These are phyloP conservation scores for Dactylellina drechsleri DNA, from an alignment of 2,329 filamentous ascomycete species.

Conservation along the genomic window DNA sequence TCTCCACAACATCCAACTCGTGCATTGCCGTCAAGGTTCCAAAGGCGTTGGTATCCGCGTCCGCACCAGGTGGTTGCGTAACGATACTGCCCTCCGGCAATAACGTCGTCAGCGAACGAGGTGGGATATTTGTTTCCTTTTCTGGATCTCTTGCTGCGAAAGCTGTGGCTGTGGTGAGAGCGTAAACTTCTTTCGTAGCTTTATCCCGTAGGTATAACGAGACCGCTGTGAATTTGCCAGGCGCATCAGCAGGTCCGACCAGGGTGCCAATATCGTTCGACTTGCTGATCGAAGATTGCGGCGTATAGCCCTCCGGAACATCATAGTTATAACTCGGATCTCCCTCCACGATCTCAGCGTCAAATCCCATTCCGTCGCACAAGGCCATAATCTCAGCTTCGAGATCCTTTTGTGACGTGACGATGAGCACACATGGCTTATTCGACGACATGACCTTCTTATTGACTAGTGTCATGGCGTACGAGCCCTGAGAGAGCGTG, in stretches of 20 bases:
- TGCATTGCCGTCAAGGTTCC: slow-evolving; percentile 41
- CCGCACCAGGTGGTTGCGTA: slow-evolving; percentile 26
- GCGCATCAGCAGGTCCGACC: slow-evolving; percentile 40
- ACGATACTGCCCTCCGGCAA: slow-evolving; percentile 45
- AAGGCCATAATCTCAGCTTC: slow-evolving; percentile 20
- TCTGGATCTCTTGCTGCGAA: slow-evolving; percentile 44
- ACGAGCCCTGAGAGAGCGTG: slow-evolving; percentile 27
- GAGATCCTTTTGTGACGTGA: slow-evolving; percentile 28
- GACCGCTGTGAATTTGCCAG: slow-evolving; percentile 35
- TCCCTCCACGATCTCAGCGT: slow-evolving; percentile 40
- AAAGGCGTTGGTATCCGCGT: slow-evolving; percentile 20
- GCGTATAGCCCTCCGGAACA: slow-evolving; percentile 17
- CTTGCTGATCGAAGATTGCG: background rate
- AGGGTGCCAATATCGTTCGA: slow-evolving; percentile 37
- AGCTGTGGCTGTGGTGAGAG: slow-evolving; percentile 38
- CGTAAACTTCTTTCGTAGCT: slow-evolving; percentile 22
- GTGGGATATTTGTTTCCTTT: slow-evolving; percentile 41
- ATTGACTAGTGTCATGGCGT: slow-evolving; percentile 43
- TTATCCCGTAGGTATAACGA: slow-evolving; percentile 39
- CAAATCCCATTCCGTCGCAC: slow-evolving; percentile 38
- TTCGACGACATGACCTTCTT: slow-evolving; percentile 13
- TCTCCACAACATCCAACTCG: slow-evolving; percentile 35
- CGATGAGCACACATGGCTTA: slow-evolving; percentile 43
- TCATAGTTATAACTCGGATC: slow-evolving; percentile 50
- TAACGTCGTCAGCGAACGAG: slow-evolving; percentile 26